Base-by-base conservation (phyloP, 164 flowering plant genomes). In the Akebia trifoliata region DNA sequence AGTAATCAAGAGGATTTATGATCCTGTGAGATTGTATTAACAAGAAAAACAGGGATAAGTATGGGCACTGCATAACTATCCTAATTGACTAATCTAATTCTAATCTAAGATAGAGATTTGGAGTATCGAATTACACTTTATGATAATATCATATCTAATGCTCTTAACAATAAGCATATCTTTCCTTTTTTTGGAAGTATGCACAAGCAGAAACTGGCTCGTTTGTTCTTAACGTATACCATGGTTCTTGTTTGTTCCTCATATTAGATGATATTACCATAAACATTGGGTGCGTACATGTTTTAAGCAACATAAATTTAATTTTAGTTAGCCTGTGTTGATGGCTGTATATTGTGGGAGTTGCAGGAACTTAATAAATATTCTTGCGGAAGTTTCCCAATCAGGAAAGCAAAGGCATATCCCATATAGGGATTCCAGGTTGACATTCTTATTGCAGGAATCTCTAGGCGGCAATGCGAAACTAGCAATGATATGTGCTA, bases 401-500 rank as follows among this genome's bases (percentile, higher is more conserved):
- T 76, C 92, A 17, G 97, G 97, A 72, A 94, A 84, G 72, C 96
- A 84, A 64, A 81, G 99, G 64, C 99, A 94, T 74, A 90, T 94
- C 24, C 99, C 99, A 6, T 94, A 94, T 44, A 79, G 99, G 72
- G 97, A 94, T 74, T 94, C 99, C 47, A 81, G 76, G 75, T 68
- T 94, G 77, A 94, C 99, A 38, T 94, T 94, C 70, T 78, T 94
- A 53, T 69, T 94, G 66, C 97, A 94, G 77, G 99, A 94, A 48
- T 94, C 99, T 59, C 86, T 94, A 17, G 99, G 99, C 35, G 99
- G 99, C 50, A 94, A 94, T 81, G 99, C 97, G 53, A 94, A 86
- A 60, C 50, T 90, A 51, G 93, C 95, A 35, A 88, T 94, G 96
- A 77, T 94, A 24, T 94, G 99, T 83, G 97, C 99, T 39, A 74